Percentiles rank a stretch among this genome's conserved stretches.
These are phyloP conservation scores for Pythium chondricola DNA, from an alignment of 352 stramenopile species.

Conservation along the genomic window DNA sequence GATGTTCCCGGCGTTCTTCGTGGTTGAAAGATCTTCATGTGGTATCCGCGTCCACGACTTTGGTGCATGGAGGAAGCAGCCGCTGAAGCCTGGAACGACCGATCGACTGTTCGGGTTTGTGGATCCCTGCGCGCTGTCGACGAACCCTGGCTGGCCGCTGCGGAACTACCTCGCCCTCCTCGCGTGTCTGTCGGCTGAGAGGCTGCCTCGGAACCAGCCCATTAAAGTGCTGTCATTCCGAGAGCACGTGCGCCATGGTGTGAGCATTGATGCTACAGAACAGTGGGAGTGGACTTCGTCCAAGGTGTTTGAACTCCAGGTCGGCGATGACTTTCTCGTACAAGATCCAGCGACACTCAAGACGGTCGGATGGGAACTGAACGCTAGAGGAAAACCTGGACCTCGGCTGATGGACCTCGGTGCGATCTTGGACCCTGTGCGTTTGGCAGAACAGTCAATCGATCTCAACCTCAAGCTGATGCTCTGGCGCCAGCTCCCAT, in stretches of 20 bases:
- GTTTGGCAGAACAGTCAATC: conserved; percentile 93
- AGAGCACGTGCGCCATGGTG: conserved; percentile 57
- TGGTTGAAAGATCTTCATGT: conserved; percentile 37
- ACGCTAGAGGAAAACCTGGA: conserved; percentile 62
- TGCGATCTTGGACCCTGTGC: conserved; percentile 68
- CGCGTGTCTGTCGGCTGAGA: conserved; percentile 26
- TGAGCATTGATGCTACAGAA: conserved; percentile 13
- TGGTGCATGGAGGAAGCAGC: conserved; percentile 4
- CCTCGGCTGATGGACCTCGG: conserved; percentile 74
- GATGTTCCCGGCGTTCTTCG: conserved; percentile 61
- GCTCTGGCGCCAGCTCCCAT: conserved; percentile 96
- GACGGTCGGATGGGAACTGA: conserved; percentile 70
- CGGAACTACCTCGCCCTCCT: conserved; percentile 82
- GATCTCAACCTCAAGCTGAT: conserved; percentile 99
- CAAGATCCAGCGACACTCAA: conserved; percentile 14
- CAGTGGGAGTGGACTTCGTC: conserved; percentile 52
- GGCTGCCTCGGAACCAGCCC: conserved; percentile 23
- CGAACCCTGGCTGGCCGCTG: conserved; percentile 83
- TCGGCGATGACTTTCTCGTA: conserved; percentile 5
- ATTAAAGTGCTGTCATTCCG: conserved; percentile 64
- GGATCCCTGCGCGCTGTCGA: conserved; percentile 71
- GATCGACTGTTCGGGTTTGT: conserved; percentile 83
- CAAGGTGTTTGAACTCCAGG: conserved; percentile 52
- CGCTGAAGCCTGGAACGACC: not conserved
- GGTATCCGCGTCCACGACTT: conserved; percentile 11